Percentiles rank a stretch among this genome's conserved stretches.
phyloP scores from a whole-genome alignment of 108 stramenopile species.

The Cyclotella sp. region DNA sequence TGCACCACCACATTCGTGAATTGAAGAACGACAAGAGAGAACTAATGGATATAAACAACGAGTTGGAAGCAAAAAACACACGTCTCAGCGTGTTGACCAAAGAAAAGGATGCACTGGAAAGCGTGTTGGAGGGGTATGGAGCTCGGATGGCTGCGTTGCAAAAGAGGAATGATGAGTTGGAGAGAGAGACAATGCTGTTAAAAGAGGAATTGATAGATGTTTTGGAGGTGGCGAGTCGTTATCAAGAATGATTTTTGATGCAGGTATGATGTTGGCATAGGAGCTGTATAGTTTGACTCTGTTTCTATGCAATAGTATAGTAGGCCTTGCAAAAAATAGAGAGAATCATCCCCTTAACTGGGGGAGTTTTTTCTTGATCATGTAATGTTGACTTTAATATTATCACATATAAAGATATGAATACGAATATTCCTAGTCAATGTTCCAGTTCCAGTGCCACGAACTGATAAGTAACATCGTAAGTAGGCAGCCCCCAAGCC shows the following conservation, averaged over 20 bases:
- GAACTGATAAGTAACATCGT: background rate
- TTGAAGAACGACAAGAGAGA: constrained; percentile 5
- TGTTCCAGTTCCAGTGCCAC: background rate
- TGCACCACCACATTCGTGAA: background rate
- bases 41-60: background rate
- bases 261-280: too few relatives aligned
- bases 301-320: too few relatives aligned
- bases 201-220: constrained; percentile 24
- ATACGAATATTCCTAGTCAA: background rate
- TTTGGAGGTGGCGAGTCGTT: background rate
- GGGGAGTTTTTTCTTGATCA: too few relatives aligned
- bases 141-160: background rate
- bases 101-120: background rate
- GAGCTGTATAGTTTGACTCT: too few relatives aligned
- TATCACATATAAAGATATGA: too few relatives aligned
- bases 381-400: too few relatives aligned
- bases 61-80: constrained; percentile 1
- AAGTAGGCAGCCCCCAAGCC: background rate
- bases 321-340: too few relatives aligned
- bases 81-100: background rate
- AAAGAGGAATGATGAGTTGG: constrained; percentile 11
- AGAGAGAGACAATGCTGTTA: constrained; percentile 6
- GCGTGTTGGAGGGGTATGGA: background rate
- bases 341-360: too few relatives aligned
- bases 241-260: constrained; percentile 1